Conservation (phyloP, 768 basidiomycete species). For the Leccinum subtestaceum region DNA sequence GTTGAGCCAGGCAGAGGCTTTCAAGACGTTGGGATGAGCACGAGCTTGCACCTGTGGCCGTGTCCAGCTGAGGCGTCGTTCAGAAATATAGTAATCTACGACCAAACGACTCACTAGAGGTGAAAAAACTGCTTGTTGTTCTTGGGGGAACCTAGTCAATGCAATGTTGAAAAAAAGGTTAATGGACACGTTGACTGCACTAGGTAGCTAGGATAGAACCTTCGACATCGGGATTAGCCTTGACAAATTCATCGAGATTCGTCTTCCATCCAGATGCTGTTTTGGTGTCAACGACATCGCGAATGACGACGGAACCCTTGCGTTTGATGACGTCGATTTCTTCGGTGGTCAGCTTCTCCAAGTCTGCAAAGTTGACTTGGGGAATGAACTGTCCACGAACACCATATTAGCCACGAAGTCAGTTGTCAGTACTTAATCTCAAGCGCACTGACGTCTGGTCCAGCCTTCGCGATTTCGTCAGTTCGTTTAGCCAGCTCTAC, state of each 20-base stretch:
- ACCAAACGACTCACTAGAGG: conserved; percentile 51
- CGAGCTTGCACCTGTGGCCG: conserved; percentile 64
- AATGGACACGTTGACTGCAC: background rate
- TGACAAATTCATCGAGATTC: conserved; percentile 53
- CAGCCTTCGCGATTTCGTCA: conserved; percentile 43
- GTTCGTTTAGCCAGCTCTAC: conserved; percentile 48
- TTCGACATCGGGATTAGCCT: conserved; percentile 52
- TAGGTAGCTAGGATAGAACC: conserved; percentile 34
- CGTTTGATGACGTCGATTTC: conserved; percentile 49
- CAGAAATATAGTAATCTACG: background rate
- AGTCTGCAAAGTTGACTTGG: conserved; percentile 55
- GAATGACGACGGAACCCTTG: conserved; percentile 60
- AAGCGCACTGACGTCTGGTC: conserved; percentile 43
- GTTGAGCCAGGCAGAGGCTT: conserved; percentile 57
- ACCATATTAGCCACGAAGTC: background rate
- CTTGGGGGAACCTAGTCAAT: conserved; percentile 45
- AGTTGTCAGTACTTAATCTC: background rate
- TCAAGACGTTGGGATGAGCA: conserved; percentile 63
- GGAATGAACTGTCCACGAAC: conserved; percentile 49
- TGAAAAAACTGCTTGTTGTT: conserved; percentile 69
- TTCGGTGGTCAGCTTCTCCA: conserved; percentile 45
- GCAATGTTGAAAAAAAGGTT: background rate
- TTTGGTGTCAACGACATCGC: conserved; percentile 53
- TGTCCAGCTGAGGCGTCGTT: conserved; percentile 38
- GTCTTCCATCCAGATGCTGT: conserved; percentile 60